Conservation (phyloP, 108 stramenopile genomes). For the Nannochloropsis salina region DNA sequence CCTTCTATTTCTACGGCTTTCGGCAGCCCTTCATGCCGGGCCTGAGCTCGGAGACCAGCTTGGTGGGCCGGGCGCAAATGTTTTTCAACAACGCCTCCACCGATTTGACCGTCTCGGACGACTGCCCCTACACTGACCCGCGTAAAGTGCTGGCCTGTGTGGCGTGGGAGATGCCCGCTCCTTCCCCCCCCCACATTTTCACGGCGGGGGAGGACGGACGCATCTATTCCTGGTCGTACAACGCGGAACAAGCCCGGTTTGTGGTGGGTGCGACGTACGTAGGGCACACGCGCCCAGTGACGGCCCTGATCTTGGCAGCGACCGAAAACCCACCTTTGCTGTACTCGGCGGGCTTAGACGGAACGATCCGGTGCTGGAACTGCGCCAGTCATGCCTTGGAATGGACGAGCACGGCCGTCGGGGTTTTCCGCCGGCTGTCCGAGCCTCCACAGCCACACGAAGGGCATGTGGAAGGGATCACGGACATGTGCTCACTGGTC, state of each 20-base stretch:
- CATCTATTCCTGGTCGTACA: background rate
- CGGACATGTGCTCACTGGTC: background rate
- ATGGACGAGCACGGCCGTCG: conserved; percentile 16
- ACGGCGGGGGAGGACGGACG: background rate
- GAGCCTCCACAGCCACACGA: background rate
- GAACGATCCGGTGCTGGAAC: background rate
- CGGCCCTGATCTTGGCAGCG: background rate
- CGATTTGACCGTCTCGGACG: background rate
- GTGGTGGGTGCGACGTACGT: background rate
- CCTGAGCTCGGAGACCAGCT: background rate
- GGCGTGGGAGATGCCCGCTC: conserved; percentile 11
- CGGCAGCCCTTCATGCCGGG: background rate
- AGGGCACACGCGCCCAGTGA: background rate
- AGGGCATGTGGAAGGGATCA: conserved; percentile 3
- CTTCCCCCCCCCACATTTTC: background rate
- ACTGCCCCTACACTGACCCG: background rate
- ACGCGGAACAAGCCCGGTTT: background rate
- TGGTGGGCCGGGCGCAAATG: background rate
- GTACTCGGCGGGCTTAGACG: background rate
- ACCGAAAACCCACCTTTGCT: conserved; percentile 14
- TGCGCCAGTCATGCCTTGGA: background rate
- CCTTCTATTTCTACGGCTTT: conserved; percentile 6
- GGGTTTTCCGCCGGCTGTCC: background rate
- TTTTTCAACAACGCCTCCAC: conserved; percentile 13
- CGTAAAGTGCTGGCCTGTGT: background rate